Evolutionary conservation across 2,329 filamentous ascomycete genomes (phyloP).

Genomic region (Hymenoscyphus salicellus): DNA sequence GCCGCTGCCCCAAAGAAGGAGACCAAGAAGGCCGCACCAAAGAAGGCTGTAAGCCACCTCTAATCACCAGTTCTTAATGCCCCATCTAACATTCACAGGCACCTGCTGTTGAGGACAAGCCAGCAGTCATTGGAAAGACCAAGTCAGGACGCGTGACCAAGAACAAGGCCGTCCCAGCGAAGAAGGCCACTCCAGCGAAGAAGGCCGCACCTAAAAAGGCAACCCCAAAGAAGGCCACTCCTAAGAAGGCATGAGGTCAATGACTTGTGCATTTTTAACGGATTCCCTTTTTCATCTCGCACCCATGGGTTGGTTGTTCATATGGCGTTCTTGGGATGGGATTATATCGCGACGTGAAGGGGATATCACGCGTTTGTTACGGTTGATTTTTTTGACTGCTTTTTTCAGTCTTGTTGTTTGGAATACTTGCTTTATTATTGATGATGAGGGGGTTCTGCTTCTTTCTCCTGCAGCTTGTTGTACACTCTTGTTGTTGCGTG

Average conservation of each 20-base stretch:
- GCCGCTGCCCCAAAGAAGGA: constrained; percentile 35
- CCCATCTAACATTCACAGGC: constrained; percentile 44
- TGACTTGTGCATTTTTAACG: constrained; percentile 8
- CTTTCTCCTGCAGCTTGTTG: constrained; percentile 6
- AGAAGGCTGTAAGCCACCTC: constrained; percentile 30
- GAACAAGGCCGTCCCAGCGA: constrained; percentile 54
- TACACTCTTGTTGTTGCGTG: neutral
- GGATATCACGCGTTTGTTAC: constrained; percentile 13
- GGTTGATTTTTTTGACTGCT: constrained; percentile 17
- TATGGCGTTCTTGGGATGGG: constrained; percentile 25
- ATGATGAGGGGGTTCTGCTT: constrained; percentile 10
- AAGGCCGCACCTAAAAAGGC: constrained; percentile 40
- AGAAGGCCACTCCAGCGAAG: constrained; percentile 40
- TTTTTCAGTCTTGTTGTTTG: constrained; percentile 14
- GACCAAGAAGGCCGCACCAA: constrained; percentile 31
- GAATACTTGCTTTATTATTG: constrained; percentile 20
- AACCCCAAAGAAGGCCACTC: constrained; percentile 27
- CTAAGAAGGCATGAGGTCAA: constrained; percentile 28
- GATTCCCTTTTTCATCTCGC: constrained; percentile 14
- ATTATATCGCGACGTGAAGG: constrained; percentile 22
- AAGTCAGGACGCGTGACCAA: constrained; percentile 72
- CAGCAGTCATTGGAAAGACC: constrained; percentile 63
- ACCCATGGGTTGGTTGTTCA: constrained; percentile 17
- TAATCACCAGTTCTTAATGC: too few species aligned
- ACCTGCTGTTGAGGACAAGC: constrained; percentile 62